phyloP scores from a whole-genome alignment of 371 early-diverging fungal genomes.

The Mortierella sp. region DNA sequence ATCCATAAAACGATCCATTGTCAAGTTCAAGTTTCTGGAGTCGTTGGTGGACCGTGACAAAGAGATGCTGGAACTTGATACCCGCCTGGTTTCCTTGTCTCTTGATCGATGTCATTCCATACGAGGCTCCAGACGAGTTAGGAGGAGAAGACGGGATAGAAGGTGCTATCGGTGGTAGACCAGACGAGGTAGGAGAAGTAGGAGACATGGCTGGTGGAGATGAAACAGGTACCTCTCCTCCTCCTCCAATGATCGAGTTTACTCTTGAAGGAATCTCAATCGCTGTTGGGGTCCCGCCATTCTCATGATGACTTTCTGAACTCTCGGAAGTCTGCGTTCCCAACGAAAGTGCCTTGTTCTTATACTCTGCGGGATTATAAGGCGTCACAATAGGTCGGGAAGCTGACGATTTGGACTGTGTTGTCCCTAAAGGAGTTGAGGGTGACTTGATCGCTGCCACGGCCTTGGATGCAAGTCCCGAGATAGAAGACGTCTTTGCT shows the following conservation, averaged over 20 bases:
- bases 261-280: too few species aligned
- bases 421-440: slow-evolving; percentile 5
- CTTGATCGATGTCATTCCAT: slow-evolving; percentile 23
- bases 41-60: slow-evolving; percentile 45
- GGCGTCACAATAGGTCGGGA: slow-evolving; percentile 43
- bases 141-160: slow-evolving; percentile 4
- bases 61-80: slow-evolving; percentile 48
- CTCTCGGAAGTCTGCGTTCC: too few species aligned
- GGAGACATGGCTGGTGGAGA: background rate
- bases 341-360: slow-evolving; percentile 26
- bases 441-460: slow-evolving; percentile 40
- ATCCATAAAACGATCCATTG: slow-evolving; percentile 30
- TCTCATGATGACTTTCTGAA: too few species aligned
- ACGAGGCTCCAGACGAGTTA: slow-evolving; percentile 18
- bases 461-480: slow-evolving; percentile 39
- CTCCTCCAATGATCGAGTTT: too few species aligned
- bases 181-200: slow-evolving; percentile 2
- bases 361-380: slow-evolving; percentile 46
- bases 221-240: too few species aligned
- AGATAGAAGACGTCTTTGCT: slow-evolving; percentile 15
- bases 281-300: too few species aligned
- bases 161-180: slow-evolving; percentile 2
- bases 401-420: slow-evolving; percentile 6
- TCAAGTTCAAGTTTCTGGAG: slow-evolving; percentile 45
- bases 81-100: slow-evolving; percentile 48